Percentiles rank a stretch among this genome's conserved stretches.
These are phyloP conservation scores for Peronospora farinosa DNA, from an alignment of 352 stramenopile species.

Conservation along the genomic window DNA sequence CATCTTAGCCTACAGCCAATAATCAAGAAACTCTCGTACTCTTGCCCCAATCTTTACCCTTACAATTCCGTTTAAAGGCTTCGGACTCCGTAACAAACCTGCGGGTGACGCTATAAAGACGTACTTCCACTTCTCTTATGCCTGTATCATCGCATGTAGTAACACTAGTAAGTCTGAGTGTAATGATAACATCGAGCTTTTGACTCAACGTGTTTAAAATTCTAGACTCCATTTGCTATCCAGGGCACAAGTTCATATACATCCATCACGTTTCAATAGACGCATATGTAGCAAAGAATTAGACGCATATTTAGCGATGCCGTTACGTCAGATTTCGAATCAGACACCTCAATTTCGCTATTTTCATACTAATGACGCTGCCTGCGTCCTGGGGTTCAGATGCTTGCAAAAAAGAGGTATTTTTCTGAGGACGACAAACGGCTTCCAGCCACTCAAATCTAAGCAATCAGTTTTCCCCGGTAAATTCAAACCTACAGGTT, in stretches of 20 bases:
- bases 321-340: too few relatives aligned
- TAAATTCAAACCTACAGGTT: conserved; percentile 1
- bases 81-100: conserved; percentile 84
- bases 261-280: conserved; percentile 59
- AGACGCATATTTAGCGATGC: too few relatives aligned
- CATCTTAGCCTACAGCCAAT: conserved; percentile 28
- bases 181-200: conserved; percentile 87
- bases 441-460: conserved; percentile 22
- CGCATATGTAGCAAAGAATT: too few relatives aligned
- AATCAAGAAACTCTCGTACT: conserved; percentile 7
- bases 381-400: conserved; percentile 5
- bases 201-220: conserved; percentile 63
- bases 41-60: conserved; percentile 53
- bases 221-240: conserved; percentile 61
- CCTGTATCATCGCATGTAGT: conserved; percentile 89
- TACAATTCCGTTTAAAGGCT: conserved; percentile 77
- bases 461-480: conserved; percentile 3
- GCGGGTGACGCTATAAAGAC: conserved; percentile 93
- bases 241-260: conserved; percentile 65
- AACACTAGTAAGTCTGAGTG: conserved; percentile 91
- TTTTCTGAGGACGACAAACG: conserved; percentile 24
- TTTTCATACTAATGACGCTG: conserved; percentile 18
- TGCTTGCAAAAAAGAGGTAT: background rate
- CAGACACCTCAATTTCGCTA: conserved; percentile 72
- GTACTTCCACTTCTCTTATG: conserved; percentile 89